Conservation (phyloP, 805 yeast genomes). For the Pichia sporocuriosa region DNA sequence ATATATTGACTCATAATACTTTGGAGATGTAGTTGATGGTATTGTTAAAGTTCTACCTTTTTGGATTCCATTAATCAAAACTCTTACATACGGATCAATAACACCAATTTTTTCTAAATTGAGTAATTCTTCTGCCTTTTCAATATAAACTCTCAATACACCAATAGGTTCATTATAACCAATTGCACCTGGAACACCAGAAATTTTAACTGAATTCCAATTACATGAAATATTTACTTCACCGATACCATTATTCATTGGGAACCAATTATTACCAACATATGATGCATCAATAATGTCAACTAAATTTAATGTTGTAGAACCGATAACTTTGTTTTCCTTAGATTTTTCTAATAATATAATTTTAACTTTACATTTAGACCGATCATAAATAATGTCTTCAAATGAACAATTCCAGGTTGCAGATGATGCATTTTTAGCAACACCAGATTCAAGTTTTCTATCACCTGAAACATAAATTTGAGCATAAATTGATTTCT, state of each 20-base stretch:
- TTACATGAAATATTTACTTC: conserved; percentile 59
- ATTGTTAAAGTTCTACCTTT: conserved; percentile 69
- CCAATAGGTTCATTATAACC: conserved; percentile 96
- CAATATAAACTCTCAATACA: conserved; percentile 67
- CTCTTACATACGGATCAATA: conserved; percentile 84
- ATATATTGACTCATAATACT: conserved; percentile 78
- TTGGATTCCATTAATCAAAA: conserved; percentile 68
- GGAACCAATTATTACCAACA: conserved; percentile 73
- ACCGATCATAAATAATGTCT: conserved; percentile 66
- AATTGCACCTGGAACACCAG: conserved; percentile 59
- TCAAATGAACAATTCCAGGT: conserved; percentile 49
- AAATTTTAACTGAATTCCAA: conserved; percentile 83
- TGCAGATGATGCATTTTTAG: conserved; percentile 60
- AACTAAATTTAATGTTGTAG: conserved; percentile 48
- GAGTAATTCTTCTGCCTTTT: conserved; percentile 64
- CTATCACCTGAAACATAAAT: conserved; percentile 57
- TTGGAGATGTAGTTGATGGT: conserved; percentile 67
- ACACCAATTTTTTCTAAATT: conserved; percentile 87
- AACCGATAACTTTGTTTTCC: conserved; percentile 50
- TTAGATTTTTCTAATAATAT: conserved; percentile 58
- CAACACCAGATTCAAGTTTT: conserved; percentile 49
- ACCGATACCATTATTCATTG: conserved; percentile 62
- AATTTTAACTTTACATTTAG: conserved; percentile 61
- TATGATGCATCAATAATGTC: conserved; percentile 72
- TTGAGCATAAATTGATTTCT: conserved; percentile 63